These are phyloP conservation scores for Melaleuca quinquenervia DNA, from an alignment of 345 rosid genomes.

Conservation along the genomic window DNA sequence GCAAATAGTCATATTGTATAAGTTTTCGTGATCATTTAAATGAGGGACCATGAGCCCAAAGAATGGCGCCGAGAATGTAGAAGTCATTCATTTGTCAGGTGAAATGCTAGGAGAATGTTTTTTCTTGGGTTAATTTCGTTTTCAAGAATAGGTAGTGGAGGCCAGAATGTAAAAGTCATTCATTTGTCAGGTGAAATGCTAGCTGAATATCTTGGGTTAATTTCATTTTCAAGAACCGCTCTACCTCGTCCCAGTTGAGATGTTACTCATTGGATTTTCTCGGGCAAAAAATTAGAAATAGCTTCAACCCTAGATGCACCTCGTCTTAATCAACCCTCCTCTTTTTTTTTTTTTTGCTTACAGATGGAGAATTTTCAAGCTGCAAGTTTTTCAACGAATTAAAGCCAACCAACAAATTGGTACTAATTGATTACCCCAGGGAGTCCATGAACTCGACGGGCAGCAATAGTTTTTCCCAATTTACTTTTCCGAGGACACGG, in stretches of 20 bases:
- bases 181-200: not conserved
- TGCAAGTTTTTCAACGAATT: not conserved
- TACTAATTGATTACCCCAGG: not conserved
- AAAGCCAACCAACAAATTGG: not conserved
- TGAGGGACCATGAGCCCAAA: not conserved
- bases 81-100: not conserved
- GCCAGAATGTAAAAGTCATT: too few relatives aligned
- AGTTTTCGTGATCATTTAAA: not conserved
- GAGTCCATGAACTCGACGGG: not conserved
- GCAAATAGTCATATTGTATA: not conserved
- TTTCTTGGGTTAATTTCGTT: not conserved
- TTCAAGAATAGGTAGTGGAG: not conserved
- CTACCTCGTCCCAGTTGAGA: not conserved
- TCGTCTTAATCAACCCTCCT: not conserved
- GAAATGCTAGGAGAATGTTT: not conserved
- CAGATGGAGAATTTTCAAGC: not conserved
- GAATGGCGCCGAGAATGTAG: not conserved
- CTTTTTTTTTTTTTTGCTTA: not conserved
- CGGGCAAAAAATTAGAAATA: not conserved
- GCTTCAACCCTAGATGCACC: not conserved
- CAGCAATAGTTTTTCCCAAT: not conserved
- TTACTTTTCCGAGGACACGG: not conserved
- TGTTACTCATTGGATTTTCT: not conserved
- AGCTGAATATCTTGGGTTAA: not conserved
- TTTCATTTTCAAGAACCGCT: not conserved